Percentiles rank a stretch among this genome's conserved stretches.
These are phyloP conservation scores for Camelina laxa DNA, from an alignment of 345 rosid species.

Conservation along the genomic window DNA sequence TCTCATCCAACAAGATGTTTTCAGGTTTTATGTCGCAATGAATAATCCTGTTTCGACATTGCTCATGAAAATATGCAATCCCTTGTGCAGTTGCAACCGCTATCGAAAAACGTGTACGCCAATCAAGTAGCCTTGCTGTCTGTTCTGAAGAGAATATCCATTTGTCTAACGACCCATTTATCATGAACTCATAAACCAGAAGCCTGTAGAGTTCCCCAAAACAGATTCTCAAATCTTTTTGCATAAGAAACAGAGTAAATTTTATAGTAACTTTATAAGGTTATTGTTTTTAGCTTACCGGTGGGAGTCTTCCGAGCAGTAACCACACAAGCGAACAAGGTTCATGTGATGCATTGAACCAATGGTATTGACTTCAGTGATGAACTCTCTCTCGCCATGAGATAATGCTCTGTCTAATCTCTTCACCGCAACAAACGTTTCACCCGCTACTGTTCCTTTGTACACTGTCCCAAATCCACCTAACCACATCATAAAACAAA, in stretches of 20 bases:
- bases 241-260: background rate
- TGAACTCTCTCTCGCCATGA: conserved; percentile 73
- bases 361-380: conserved; percentile 86
- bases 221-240: background rate
- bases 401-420: conserved; percentile 66
- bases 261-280: background rate
- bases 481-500: conserved; percentile 15
- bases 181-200: conserved; percentile 82
- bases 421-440: conserved; percentile 66
- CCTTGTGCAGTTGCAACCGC: conserved; percentile 73
- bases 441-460: conserved; percentile 60
- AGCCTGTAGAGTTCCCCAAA: conserved; percentile 48
- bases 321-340: conserved; percentile 75
- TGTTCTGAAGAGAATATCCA: conserved; percentile 65
- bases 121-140: conserved; percentile 50
- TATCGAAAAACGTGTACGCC: conserved; percentile 66
- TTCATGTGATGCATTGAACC: conserved; percentile 89
- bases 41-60: conserved; percentile 69
- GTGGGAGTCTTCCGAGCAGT: conserved; percentile 72
- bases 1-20: conserved; percentile 65
- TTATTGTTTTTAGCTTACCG: conserved; percentile 51
- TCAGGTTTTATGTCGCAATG: conserved; percentile 80
- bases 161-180: conserved; percentile 71
- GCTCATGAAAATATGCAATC: conserved; percentile 77
- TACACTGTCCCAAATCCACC: conserved; percentile 89